Conservation (phyloP, 768 basidiomycete genomes). For the Tylopilus felleus region DNA sequence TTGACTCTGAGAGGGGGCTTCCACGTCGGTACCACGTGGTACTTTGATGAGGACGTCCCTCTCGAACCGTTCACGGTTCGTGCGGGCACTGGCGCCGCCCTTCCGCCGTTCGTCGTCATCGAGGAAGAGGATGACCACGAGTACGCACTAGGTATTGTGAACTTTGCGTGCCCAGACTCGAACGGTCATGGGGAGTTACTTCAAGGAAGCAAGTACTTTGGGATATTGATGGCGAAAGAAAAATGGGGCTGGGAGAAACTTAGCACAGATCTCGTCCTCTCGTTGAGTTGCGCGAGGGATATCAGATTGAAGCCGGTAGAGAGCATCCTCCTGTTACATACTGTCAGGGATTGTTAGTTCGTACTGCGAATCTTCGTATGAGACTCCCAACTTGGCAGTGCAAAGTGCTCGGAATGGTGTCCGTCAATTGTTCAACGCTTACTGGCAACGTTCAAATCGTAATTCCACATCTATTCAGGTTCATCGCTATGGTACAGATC, state of each 20-base stretch:
- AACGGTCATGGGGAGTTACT: neutral
- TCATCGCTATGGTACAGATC: conserved; percentile 12
- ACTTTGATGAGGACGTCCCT: neutral
- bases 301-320: neutral
- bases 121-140: neutral
- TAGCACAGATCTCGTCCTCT: conserved; percentile 1
- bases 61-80: conserved; percentile 1
- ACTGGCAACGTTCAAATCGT: neutral
- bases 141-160: conserved; percentile 6
- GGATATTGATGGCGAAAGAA: conserved; percentile 3
- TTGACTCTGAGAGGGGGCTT: neutral
- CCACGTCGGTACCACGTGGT: conserved; percentile 6
- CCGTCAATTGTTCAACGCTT: no score
- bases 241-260: conserved; percentile 12
- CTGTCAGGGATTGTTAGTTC: neutral
- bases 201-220: neutral
- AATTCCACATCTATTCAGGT: conserved; percentile 10
- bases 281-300: neutral
- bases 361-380: no score
- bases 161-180: neutral
- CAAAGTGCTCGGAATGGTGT: no score
- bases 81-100: conserved; percentile 4
- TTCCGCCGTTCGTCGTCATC: neutral
- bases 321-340: conserved; percentile 2
- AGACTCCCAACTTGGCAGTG: neutral